Evolutionary conservation across 2,329 filamentous ascomycete genomes (phyloP).

Genomic region (Neofusicoccum umdonicola): DNA sequence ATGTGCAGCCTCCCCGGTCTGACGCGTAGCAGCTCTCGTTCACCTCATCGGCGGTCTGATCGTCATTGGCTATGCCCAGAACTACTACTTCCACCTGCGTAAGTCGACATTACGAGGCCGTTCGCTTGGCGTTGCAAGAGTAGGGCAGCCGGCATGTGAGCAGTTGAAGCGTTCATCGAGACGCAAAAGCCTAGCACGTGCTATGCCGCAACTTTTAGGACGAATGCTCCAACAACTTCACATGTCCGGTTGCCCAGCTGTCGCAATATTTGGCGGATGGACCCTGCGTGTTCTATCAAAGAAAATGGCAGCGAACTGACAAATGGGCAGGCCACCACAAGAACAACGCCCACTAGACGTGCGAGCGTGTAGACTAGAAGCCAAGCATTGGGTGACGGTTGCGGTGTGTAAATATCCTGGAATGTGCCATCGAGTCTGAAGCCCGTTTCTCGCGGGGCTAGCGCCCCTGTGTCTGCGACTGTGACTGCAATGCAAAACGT

Average conservation of each 20-base stretch:
- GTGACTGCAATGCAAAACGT: neutral
- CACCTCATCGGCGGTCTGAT: constrained; percentile 79
- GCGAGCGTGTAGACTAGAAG: constrained; percentile 8
- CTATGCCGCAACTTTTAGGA: too few species aligned
- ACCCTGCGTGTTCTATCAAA: neutral
- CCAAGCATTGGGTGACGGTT: constrained; percentile 1
- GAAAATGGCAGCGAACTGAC: constrained; percentile 18
- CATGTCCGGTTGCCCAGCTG: too few species aligned
- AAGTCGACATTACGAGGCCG: constrained; percentile 47
- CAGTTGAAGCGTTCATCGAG: too few species aligned
- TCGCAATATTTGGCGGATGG: too few species aligned
- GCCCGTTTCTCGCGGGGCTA: constrained; percentile 1
- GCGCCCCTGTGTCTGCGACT: neutral
- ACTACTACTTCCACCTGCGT: constrained; percentile 99
- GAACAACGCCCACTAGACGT: constrained; percentile 92
- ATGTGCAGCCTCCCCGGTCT: neutral
- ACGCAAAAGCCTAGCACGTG: too few species aligned
- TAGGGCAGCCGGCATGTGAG: too few species aligned
- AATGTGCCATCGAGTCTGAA: constrained; percentile 15
- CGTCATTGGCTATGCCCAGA: constrained; percentile 86
- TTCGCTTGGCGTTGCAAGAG: too few species aligned
- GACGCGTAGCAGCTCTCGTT: constrained; percentile 66
- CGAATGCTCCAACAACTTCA: too few species aligned
- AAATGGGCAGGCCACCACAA: constrained; percentile 85
- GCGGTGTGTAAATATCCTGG: constrained; percentile 17